Evolutionary conservation across 2,329 filamentous ascomycete genomes (phyloP), one percentile per base, ranked within the genome.

Genomic region (Tolypocladium capitatum): DNA sequence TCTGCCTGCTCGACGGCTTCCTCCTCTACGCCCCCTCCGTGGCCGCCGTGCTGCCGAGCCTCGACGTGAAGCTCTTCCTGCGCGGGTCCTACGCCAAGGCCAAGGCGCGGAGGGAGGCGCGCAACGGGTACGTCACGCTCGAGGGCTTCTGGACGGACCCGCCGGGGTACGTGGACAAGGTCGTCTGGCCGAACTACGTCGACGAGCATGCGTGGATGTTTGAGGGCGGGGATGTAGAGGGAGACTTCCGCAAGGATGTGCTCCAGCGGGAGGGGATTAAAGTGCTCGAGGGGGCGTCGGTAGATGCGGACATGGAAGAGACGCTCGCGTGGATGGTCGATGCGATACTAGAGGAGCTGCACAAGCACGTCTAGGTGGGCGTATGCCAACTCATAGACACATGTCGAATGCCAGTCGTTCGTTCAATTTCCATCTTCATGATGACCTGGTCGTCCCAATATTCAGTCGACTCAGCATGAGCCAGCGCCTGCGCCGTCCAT

Each of bases 91-190:
- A 83, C 50, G 68, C 68, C 13, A 76, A 68, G 36, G 83, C 83
- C 3, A 84, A 83, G 58, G 66, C 70, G 32, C 73, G 86, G 24
- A 70, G 86, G 30, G 79, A 84, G 59, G 80, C 79, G 0, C 70
- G 86, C 47, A 80, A 76, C 54, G 86, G 86, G 11, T 92, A 92
- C 62, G 84, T 88, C 30, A 91, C 86, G 3, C 65, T 84, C 5
- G 81, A 96, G 59, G 91, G 90, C 28, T 98, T 96, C 68, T 98
- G 92, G 92, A 76, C 82, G 48, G 92, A 98, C 64, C 92, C 92
- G 0, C 88, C 88, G 0, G 90, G 87, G 0, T 98, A 97, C 63
- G 89, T 97, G 34, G 90, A 97, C 62, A 78, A 85, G 61, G 77
- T 98, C 47, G 92, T 98, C 5, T 98, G 92, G 92, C 91, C 91